A percentile compares a stretch with the other conserved stretches of the same genome.
Conservation (phyloP, 2,329 filamentous ascomycete species). For the Xylaria digitata region DNA sequence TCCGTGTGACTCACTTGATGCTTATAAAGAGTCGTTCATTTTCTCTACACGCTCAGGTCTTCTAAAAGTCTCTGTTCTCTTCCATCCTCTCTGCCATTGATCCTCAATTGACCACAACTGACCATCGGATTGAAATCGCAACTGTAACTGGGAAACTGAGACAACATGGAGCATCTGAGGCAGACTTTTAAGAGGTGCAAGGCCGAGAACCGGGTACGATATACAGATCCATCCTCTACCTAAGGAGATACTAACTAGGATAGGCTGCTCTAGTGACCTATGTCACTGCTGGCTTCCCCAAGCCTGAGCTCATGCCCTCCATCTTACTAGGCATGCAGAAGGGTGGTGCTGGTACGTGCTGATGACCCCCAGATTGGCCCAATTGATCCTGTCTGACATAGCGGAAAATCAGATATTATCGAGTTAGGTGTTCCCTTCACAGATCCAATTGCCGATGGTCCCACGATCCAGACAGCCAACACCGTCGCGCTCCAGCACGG, state of each 20-base stretch:
- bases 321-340: conserved; percentile 90
- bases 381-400: conserved; percentile 31
- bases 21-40: conserved; percentile 26
- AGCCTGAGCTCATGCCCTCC: conserved; percentile 81
- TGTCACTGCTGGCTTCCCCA: conserved; percentile 93
- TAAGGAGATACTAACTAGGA: conserved; percentile 8
- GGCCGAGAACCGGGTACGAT: conserved; percentile 65
- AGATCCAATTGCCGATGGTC: conserved; percentile 96
- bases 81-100: neutral
- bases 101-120: conserved; percentile 16
- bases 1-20: conserved; percentile 26
- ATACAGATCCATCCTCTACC: neutral
- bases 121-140: neutral
- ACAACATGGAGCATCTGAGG: conserved; percentile 67
- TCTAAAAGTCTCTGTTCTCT: neutral
- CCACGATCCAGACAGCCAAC: conserved; percentile 95
- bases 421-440: conserved; percentile 97
- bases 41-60: neutral
- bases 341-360: conserved; percentile 81
- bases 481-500: conserved; percentile 90
- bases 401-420: conserved; percentile 77
- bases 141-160: conserved; percentile 1
- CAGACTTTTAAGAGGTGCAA: conserved; percentile 71
- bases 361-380: conserved; percentile 19
- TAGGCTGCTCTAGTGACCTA: conserved; percentile 92